These are phyloP conservation scores for Micromonas pusilla DNA, from an alignment of 139 green algal species.

Conservation along the genomic window DNA sequence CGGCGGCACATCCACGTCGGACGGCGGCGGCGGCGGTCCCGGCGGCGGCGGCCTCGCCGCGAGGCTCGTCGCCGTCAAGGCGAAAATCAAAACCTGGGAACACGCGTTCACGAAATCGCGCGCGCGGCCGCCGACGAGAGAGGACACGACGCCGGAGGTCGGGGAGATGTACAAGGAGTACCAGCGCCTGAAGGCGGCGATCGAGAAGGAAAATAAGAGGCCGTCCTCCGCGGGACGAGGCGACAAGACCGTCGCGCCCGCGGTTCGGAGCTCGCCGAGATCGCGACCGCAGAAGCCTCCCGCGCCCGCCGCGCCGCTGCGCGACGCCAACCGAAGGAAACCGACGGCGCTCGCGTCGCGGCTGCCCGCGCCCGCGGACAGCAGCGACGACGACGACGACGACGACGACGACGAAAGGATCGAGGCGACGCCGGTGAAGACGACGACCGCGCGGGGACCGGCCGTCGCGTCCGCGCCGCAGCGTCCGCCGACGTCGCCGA, in stretches of 20 bases:
- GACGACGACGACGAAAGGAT: slow-evolving; percentile 11
- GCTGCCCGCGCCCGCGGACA: background rate
- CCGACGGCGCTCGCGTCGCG: too few relatives aligned
- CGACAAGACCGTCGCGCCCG: too few relatives aligned
- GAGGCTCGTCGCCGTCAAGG: background rate
- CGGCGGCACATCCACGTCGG: too few relatives aligned
- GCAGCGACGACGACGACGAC: background rate
- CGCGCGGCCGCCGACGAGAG: background rate
- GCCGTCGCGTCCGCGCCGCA: too few relatives aligned
- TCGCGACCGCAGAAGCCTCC: background rate
- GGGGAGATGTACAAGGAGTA: background rate
- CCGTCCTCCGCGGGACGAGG: too few relatives aligned
- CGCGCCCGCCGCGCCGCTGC: background rate
- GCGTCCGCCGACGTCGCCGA: too few relatives aligned
- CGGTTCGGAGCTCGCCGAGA: too few relatives aligned
- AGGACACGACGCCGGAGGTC: background rate
- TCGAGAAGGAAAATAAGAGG: background rate
- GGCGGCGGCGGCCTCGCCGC: background rate
- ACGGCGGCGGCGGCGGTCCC: too few relatives aligned
- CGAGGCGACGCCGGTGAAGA: slow-evolving; percentile 15
- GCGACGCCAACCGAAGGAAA: background rate
- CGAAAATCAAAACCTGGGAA: slow-evolving; percentile 11
- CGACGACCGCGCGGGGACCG: background rate
- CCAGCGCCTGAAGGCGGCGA: background rate
- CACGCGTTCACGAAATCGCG: background rate